A percentile compares a stretch with the other conserved stretches of the same genome.
Conservation (phyloP, 805 yeast species). For the Starmerella sp. region DNA sequence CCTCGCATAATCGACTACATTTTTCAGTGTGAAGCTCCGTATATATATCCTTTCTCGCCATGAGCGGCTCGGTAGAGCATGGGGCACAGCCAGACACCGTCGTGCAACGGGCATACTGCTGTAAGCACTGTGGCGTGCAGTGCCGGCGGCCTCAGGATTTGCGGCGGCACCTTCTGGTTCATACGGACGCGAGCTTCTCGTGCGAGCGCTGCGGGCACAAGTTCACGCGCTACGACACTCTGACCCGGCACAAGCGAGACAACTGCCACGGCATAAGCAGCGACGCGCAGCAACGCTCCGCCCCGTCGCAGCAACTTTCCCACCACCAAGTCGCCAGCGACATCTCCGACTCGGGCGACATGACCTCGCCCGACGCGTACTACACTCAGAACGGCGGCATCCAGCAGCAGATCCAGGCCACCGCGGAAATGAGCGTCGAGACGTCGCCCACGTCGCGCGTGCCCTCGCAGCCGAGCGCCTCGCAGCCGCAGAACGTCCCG, state of each 20-base stretch:
- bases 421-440: constrained; percentile 1
- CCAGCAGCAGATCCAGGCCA: not conserved
- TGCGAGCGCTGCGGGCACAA: constrained; percentile 51
- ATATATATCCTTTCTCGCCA: not conserved
- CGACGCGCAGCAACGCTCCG: not conserved
- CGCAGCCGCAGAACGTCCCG: constrained; percentile 1
- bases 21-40: not conserved
- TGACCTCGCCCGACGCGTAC: not conserved
- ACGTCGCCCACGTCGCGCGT: constrained; percentile 3
- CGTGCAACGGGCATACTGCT: constrained; percentile 25
- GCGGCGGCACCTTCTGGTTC: constrained; percentile 63
- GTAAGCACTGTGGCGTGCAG: constrained; percentile 47
- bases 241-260: constrained; percentile 52
- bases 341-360: not conserved
- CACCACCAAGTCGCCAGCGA: not conserved
- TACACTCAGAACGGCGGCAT: not conserved
- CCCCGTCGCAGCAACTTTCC: not conserved
- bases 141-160: constrained; percentile 69
- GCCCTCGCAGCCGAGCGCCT: not conserved
- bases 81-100: constrained; percentile 12
- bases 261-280: constrained; percentile 28
- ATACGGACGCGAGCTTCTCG: constrained; percentile 37
- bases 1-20: not conserved
- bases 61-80: constrained; percentile 4
- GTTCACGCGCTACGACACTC: constrained; percentile 68